Evolutionary conservation across 129 eudicot genomes (phyloP).

Genomic region (Erigeron canadensis): DNA sequence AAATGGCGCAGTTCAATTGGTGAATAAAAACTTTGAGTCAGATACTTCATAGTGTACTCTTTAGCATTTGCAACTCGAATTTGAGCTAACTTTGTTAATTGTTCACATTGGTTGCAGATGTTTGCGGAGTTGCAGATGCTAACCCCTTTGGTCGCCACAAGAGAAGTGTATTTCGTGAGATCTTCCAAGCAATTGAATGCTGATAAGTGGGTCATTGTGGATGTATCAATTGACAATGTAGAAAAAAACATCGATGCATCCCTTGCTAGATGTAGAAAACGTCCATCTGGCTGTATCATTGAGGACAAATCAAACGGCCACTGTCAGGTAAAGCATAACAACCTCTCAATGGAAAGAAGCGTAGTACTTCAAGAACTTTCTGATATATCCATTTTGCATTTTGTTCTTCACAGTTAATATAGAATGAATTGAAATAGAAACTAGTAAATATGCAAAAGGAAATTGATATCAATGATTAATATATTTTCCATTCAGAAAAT

Average conservation of each 20-base stretch:
- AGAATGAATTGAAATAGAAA: background rate
- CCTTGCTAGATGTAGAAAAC: constrained; percentile 71
- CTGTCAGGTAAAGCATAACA: constrained; percentile 55
- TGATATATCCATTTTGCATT: background rate
- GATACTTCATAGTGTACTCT: background rate
- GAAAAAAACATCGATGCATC: constrained; percentile 71
- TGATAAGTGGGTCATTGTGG: constrained; percentile 89
- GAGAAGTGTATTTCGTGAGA: constrained; percentile 88
- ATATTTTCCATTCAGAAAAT: background rate
- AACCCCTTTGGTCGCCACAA: constrained; percentile 77
- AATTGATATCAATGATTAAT: background rate
- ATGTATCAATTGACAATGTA: constrained; percentile 71
- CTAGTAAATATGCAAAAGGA: background rate
- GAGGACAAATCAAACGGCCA: constrained; percentile 87
- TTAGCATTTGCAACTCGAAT: background rate
- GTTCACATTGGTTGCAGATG: constrained; percentile 52
- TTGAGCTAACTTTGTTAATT: constrained; percentile 23
- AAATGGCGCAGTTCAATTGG: constrained; percentile 80
- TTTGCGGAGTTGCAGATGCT: constrained; percentile 95
- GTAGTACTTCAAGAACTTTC: background rate
- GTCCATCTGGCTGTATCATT: constrained; percentile 92
- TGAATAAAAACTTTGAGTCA: constrained; percentile 31
- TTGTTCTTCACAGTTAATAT: background rate
- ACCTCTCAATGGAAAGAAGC: background rate
- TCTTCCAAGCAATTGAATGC: constrained; percentile 64